These are phyloP conservation scores for Xylaria palmicola DNA, from an alignment of 495 filamentous ascomycete species.

Conservation along the genomic window DNA sequence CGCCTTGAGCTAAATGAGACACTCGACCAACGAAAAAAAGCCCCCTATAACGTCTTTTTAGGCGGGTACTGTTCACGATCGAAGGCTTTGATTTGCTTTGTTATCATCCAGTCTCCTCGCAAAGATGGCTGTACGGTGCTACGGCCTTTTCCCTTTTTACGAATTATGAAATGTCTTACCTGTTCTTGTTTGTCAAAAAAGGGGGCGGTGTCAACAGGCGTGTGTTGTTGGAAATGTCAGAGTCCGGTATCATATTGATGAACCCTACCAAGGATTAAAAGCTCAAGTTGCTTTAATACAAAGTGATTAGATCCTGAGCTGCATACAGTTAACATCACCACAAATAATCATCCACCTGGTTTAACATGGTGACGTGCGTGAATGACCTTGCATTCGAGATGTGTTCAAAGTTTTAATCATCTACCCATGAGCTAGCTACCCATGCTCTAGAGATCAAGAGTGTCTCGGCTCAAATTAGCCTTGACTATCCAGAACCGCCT, in stretches of 20 bases:
- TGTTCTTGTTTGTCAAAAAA: slow-evolving; percentile 34
- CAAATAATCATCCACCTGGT: not conserved
- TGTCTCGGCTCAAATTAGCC: no score
- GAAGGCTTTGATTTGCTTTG: slow-evolving; percentile 32
- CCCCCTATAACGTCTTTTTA: slow-evolving; percentile 29
- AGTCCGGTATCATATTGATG: slow-evolving; percentile 40
- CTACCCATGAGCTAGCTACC: no score
- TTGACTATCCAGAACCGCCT: no score
- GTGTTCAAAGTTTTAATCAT: no score
- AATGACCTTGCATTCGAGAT: no score
- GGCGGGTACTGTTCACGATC: slow-evolving; percentile 35
- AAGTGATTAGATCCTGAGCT: slow-evolving; percentile 38
- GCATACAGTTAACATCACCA: slow-evolving; percentile 34
- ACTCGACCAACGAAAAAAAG: slow-evolving; percentile 26
- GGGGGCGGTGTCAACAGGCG: slow-evolving; percentile 34
- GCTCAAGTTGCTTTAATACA: slow-evolving; percentile 32
- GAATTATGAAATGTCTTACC: slow-evolving; percentile 36
- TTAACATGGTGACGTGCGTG: not conserved
- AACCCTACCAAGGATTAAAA: slow-evolving; percentile 33
- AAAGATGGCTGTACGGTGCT: slow-evolving; percentile 22
- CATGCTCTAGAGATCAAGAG: no score
- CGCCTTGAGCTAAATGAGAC: slow-evolving; percentile 30
- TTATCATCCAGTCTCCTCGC: slow-evolving; percentile 24
- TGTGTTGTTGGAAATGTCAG: slow-evolving; percentile 37
- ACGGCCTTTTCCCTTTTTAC: slow-evolving; percentile 31